phyloP scores from a whole-genome alignment of 768 basidiomycete genomes.

The Phaeotremella fagi region DNA sequence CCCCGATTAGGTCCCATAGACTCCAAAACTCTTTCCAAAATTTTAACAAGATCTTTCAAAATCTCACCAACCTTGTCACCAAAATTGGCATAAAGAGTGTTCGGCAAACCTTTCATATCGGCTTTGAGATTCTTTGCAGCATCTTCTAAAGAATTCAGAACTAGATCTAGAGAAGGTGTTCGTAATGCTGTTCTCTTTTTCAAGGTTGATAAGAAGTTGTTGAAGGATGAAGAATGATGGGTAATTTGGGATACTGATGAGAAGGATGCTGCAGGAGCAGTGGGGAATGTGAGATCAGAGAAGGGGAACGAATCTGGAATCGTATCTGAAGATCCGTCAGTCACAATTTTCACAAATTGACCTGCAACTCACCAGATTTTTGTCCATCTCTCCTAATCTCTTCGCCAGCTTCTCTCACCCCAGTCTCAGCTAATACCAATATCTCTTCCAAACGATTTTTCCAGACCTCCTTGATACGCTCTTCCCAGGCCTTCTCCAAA shows the following conservation, averaged over 20 bases:
- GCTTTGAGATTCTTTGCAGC: conserved; percentile 18
- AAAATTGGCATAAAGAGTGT: conserved; percentile 13
- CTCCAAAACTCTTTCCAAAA: conserved; percentile 13
- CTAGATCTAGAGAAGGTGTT: conserved; percentile 29
- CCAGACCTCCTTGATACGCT: conserved; percentile 28
- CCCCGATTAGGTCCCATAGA: conserved; percentile 4
- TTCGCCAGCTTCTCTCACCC: conserved; percentile 7
- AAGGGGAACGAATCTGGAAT: conserved; percentile 26
- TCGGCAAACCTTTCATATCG: conserved; percentile 23
- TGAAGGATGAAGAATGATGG: conserved; percentile 18
- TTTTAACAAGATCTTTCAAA: conserved; percentile 9
- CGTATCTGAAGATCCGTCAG: conserved; percentile 1
- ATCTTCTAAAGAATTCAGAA: conserved; percentile 18
- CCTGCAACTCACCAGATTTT: conserved; percentile 6
- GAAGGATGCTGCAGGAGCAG: conserved; percentile 17
- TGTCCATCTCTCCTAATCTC: conserved; percentile 4
- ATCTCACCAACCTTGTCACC: neutral
- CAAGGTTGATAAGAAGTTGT: conserved; percentile 17
- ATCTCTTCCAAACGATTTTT: conserved; percentile 14
- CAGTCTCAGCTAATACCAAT: conserved; percentile 8
- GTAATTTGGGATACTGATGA: conserved; percentile 7
- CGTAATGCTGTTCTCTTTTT: conserved; percentile 17
- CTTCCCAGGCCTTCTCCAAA: conserved; percentile 29
- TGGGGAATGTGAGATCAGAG: conserved; percentile 29
- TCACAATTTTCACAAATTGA: neutral